A percentile compares a stretch with the other conserved stretches of the same genome.
Evolutionary conservation across 306 rosid genomes (phyloP).

Genomic region (Lithocarpus polystachyus): DNA sequence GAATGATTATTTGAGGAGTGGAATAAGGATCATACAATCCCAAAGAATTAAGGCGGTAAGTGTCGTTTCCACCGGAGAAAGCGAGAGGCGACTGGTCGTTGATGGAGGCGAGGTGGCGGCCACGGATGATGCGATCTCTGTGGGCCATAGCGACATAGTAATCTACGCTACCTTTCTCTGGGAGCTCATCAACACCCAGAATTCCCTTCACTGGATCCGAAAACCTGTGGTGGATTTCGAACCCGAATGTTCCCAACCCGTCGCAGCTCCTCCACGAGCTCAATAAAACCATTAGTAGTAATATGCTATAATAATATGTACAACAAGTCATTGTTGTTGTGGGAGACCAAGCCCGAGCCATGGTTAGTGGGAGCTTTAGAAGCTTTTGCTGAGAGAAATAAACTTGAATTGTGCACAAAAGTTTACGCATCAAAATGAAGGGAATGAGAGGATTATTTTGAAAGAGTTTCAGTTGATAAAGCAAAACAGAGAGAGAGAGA

Average conservation of each 20-base stretch:
- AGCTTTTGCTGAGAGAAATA: too few relatives aligned
- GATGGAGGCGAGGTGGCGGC: conserved; percentile 50
- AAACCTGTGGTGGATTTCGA: conserved; percentile 63
- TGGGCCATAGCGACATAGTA: conserved; percentile 70
- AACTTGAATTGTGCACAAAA: too few relatives aligned
- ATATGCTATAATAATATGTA: too few relatives aligned
- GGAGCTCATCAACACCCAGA: conserved; percentile 41
- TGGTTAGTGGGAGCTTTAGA: too few relatives aligned
- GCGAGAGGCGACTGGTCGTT: conserved; percentile 33
- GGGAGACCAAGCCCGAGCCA: too few relatives aligned
- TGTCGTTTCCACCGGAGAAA: conserved; percentile 50
- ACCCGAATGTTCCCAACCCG: conserved; percentile 48
- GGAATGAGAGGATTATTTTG: too few relatives aligned
- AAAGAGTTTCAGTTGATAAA: too few relatives aligned
- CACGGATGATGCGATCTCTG: conserved; percentile 55
- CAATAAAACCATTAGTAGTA: too few relatives aligned
- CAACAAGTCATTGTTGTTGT: too few relatives aligned
- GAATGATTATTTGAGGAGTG: not conserved
- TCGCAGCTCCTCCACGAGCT: not conserved
- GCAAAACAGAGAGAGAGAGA: too few relatives aligned
- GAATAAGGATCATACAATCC: conserved; percentile 54
- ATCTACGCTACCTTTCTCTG: conserved; percentile 53
- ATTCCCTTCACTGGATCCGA: conserved; percentile 71
- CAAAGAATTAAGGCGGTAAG: conserved; percentile 24
- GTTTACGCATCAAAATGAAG: too few relatives aligned